Conservation (phyloP, 2,329 filamentous ascomycete species). For the Fusarium duplospermum region DNA sequence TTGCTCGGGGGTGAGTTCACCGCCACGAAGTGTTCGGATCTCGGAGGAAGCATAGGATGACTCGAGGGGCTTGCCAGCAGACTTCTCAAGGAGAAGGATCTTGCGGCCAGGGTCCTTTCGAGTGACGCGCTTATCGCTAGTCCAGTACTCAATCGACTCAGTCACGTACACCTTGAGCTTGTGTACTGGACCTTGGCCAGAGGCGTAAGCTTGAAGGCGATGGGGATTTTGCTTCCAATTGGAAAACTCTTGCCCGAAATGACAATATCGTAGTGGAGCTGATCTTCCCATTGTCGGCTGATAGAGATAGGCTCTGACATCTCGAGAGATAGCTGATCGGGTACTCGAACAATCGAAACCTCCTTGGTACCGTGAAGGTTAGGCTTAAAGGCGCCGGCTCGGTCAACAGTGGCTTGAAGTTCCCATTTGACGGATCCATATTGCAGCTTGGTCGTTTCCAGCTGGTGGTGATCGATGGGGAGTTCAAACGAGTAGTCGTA, state of each 20-base stretch:
- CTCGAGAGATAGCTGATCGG: conserved; percentile 88
- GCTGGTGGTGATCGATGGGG: conserved; percentile 86
- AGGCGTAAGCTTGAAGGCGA: conserved; percentile 93
- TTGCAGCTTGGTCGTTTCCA: conserved; percentile 89
- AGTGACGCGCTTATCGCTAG: conserved; percentile 85
- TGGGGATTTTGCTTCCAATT: conserved; percentile 86
- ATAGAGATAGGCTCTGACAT: conserved; percentile 95
- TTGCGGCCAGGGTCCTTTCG: conserved; percentile 86
- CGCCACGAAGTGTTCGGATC: conserved; percentile 81
- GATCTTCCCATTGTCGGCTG: conserved; percentile 93
- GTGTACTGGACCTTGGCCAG: conserved; percentile 94
- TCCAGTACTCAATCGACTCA: conserved; percentile 92
- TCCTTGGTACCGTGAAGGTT: conserved; percentile 87
- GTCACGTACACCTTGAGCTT: conserved; percentile 92
- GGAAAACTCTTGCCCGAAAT: conserved; percentile 97
- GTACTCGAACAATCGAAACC: conserved; percentile 84
- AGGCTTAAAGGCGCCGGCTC: conserved; percentile 88
- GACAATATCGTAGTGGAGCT: conserved; percentile 94
- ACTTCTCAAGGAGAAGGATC: conserved; percentile 88
- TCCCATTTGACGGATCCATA: conserved; percentile 90
- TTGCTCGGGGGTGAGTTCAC: conserved; percentile 72
- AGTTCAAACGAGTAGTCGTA: conserved; percentile 84
- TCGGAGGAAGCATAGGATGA: conserved; percentile 81
- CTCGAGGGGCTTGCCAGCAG: conserved; percentile 80
- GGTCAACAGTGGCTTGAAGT: conserved; percentile 84